Conservation (phyloP, 805 yeast species). For the Maudiozyma serrabonitensis region DNA sequence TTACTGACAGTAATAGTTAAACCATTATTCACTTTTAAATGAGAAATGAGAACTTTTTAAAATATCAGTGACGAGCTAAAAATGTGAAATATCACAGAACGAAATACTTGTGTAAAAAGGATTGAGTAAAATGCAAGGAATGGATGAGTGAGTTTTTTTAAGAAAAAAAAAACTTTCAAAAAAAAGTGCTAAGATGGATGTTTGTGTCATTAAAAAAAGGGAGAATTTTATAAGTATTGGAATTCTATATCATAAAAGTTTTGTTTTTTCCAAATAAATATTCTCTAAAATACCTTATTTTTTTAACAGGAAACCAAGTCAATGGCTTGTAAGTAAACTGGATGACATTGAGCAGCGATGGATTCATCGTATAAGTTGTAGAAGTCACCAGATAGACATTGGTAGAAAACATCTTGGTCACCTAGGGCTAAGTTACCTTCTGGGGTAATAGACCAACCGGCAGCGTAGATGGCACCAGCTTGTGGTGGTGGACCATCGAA, state of each 20-base stretch:
- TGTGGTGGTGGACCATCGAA: constrained; percentile 84
- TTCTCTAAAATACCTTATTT: background rate
- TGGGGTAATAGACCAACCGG: constrained; percentile 51
- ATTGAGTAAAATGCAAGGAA: constrained; percentile 2
- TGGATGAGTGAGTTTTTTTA: constrained; percentile 1
- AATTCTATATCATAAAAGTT: no score
- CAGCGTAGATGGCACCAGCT: constrained; percentile 65
- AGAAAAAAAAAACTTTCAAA: background rate
- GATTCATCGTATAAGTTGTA: constrained; percentile 66
- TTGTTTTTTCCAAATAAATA: no score
- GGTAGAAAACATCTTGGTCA: constrained; percentile 52
- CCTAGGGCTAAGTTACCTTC: constrained; percentile 59
- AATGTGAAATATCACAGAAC: background rate
- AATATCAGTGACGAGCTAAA: background rate
- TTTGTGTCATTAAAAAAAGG: background rate
- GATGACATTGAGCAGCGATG: constrained; percentile 51
- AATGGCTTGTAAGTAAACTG: constrained; percentile 51
- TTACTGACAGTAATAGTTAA: background rate
- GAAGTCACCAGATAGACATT: constrained; percentile 65
- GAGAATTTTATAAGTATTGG: no score
- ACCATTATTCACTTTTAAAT: no score
- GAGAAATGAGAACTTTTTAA: no score
- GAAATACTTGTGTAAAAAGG: background rate
- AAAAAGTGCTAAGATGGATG: background rate
- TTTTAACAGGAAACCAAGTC: constrained; percentile 45